Base-by-base conservation (phyloP, 345 rosid genomes). In the Rhodomyrtus tomentosa region DNA sequence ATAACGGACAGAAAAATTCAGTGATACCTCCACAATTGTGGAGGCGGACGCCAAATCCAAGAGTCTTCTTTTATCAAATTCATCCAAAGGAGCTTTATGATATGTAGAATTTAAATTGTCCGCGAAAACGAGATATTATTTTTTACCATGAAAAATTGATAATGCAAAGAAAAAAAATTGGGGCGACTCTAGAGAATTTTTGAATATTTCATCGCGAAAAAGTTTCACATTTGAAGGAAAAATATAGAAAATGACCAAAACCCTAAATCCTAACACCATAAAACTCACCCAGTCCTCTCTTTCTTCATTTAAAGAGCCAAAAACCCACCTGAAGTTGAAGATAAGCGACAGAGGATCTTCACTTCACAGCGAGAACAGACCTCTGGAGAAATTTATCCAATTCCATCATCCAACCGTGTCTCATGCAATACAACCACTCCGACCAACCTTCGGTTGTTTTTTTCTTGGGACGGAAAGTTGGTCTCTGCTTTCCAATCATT, bases 321-420 rank as follows among this genome's bases (percentile, higher is more conserved):
- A 59, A 25, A 10, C 10, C 22, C 74, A 32, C 42, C 12, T 16
- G 24, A 0, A 10, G 76, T 18, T 18, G 45, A 68, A 5, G 40
- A 68, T 68, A 68, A 68, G 76, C 76, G 32, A 32, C 1, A 18
- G 0, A 38, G 10, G 10, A 68, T 8, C 76, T 8, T 68, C 11
- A 7, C 21, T 68, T 4, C 1, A 36, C 9, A 1, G 45, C 76
- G 36, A 68, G 15, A 18, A 18, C 5, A n/a, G n/a, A 32, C 76
- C 18, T 6, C 76, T 0, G 76, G 18, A 68, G 76, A 18, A 5
- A 18, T 68, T 4, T 40, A 0, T 18, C 0, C 24, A 9, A 18
- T 1, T 0, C 38, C 74, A 62, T 16, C 74, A 36, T 29, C 38
- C 73, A 29, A 59, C 10, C 2, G 42, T 32, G 24, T 18, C 5